Percentiles rank a stretch among this genome's conserved stretches.
These are phyloP conservation scores for Talaromyces pinophilus DNA, from an alignment of 2,329 filamentous ascomycete genomes.

Conservation along the genomic window DNA sequence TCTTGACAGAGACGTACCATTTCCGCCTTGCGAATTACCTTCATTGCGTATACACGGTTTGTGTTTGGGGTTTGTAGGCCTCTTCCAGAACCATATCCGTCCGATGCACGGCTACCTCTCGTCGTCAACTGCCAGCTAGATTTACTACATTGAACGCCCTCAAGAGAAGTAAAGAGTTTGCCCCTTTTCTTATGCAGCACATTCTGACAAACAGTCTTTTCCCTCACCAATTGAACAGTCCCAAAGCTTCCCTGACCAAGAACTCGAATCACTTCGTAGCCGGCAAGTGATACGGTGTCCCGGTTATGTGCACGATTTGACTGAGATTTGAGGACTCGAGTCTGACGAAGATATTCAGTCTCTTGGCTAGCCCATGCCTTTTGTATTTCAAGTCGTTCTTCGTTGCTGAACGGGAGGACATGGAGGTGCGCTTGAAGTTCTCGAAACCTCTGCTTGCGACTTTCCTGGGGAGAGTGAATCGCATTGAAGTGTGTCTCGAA, in stretches of 20 bases:
- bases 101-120: background rate
- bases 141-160: constrained; percentile 21
- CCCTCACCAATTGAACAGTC: constrained; percentile 80
- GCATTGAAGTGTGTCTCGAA: constrained; percentile 82
- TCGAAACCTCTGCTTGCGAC: constrained; percentile 62
- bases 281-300: constrained; percentile 57
- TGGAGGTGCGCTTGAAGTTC: constrained; percentile 67
- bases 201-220: constrained; percentile 46
- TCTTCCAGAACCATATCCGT: background rate
- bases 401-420: constrained; percentile 55
- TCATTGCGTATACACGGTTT: constrained; percentile 83
- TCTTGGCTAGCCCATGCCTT: constrained; percentile 67
- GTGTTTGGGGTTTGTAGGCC: constrained; percentile 37
- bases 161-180: constrained; percentile 23
- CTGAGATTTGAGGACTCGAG: constrained; percentile 67
- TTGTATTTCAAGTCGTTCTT: constrained; percentile 57
- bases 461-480: constrained; percentile 59
- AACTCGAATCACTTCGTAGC: constrained; percentile 79
- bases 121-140: background rate
- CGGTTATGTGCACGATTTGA: constrained; percentile 49
- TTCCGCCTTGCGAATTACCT: constrained; percentile 89
- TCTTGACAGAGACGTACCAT: constrained; percentile 93
- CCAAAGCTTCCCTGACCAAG: constrained; percentile 95
- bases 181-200: constrained; percentile 18
- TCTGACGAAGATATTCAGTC: constrained; percentile 72